phyloP scores from a whole-genome alignment of 176 grass and related monocot genomes.

The Secale cereale region DNA sequence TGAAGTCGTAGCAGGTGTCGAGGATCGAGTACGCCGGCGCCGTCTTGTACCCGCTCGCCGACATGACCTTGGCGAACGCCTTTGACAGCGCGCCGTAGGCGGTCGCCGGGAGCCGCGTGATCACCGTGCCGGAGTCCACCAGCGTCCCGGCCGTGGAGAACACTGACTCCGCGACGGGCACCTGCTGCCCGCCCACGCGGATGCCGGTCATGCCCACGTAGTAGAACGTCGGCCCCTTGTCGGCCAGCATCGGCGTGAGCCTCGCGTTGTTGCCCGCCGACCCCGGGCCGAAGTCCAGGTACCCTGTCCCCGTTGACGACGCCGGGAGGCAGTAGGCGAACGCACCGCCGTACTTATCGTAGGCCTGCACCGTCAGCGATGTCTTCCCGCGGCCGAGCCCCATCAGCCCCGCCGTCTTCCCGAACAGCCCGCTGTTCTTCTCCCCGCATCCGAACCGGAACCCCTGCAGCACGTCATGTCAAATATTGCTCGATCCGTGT shows the following conservation, averaged over 20 bases:
- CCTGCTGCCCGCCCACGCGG: slow-evolving; percentile 41
- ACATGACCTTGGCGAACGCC: slow-evolving; percentile 51
- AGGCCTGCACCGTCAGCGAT: slow-evolving; percentile 60
- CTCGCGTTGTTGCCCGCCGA: slow-evolving; percentile 25
- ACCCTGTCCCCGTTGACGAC: slow-evolving; percentile 38
- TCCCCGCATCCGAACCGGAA: slow-evolving; percentile 79
- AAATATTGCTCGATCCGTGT: no score
- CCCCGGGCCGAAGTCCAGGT: slow-evolving; percentile 49
- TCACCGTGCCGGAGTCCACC: slow-evolving; percentile 90
- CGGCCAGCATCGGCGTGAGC: slow-evolving; percentile 54
- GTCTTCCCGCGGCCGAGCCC: slow-evolving; percentile 60
- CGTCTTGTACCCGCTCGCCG: slow-evolving; percentile 26
- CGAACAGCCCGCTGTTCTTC: slow-evolving; percentile 68
- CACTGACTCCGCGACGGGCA: slow-evolving; percentile 28
- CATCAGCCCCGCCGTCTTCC: slow-evolving; percentile 49
- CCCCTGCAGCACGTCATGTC: no score
- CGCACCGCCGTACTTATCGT: slow-evolving; percentile 44
- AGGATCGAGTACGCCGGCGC: slow-evolving; percentile 32
- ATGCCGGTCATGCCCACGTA: slow-evolving; percentile 53
- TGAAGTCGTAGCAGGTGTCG: slow-evolving; percentile 70
- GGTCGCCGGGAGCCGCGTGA: slow-evolving; percentile 60
- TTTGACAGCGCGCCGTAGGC: slow-evolving; percentile 58
- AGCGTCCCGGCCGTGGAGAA: slow-evolving; percentile 53
- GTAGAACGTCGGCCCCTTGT: slow-evolving; percentile 67
- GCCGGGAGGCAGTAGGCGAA: slow-evolving; percentile 83